A percentile compares a stretch with the other conserved stretches of the same genome.
Evolutionary conservation across 2,329 filamentous ascomycete species (phyloP).

Genomic region (Cladosporium sp.): DNA sequence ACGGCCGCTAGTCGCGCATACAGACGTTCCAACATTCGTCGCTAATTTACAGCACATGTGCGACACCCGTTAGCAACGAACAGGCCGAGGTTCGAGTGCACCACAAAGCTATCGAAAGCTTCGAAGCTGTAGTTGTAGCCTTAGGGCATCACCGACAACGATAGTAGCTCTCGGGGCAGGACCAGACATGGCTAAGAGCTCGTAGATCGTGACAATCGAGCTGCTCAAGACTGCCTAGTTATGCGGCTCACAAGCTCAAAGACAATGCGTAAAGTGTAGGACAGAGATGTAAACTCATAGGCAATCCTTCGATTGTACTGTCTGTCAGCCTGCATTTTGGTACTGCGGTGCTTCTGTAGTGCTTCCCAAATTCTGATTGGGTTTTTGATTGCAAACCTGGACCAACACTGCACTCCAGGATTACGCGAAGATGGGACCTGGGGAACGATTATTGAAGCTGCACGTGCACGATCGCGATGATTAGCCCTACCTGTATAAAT

Average conservation of each 20-base stretch:
- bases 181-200: constrained; percentile 2
- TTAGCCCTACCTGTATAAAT: neutral
- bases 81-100: neutral
- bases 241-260: neutral
- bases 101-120: constrained; percentile 10
- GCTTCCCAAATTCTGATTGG: neutral
- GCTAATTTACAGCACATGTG: neutral
- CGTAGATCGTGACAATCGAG: neutral
- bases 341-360: neutral
- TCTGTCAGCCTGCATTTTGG: neutral
- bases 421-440: neutral
- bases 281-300: constrained; percentile 2
- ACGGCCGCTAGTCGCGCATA: constrained; percentile 1
- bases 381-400: neutral
- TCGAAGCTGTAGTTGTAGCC: neutral
- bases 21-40: neutral
- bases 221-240: neutral
- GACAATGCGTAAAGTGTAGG: neutral
- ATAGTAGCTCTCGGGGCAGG: neutral
- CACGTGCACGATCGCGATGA: neutral
- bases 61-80: neutral
- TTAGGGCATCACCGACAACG: neutral
- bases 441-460: neutral
- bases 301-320: neutral
- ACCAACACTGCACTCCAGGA: neutral